Evolutionary conservation across 495 filamentous ascomycete genomes (phyloP), one percentile per base, ranked within the genome.

Genomic region (Daldinia vernicosa): DNA sequence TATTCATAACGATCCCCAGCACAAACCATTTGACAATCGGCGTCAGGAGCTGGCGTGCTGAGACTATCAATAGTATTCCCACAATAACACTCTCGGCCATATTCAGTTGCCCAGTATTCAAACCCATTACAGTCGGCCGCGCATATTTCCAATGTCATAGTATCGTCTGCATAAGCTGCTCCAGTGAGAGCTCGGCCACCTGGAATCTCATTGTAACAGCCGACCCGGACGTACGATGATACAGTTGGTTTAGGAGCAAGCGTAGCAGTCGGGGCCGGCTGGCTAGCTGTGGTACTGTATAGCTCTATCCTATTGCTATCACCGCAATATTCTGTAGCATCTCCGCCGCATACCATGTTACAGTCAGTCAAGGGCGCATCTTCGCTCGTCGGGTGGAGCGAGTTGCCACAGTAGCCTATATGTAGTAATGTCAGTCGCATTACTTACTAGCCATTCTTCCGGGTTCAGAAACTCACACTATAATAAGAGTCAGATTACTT

Each of bases 341-440:
- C 79, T 24, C 84, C 85, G n/a, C 76, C 75, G 70, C 84, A 86
- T n/a, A 80, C 60, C 76, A 85, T 82, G 67, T 78, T 83, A 70
- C 84, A 88, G 22, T 88, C 84, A n/a, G 62, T 64, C 12, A 79
- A 61, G 27, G 70, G 66, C 32, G 83, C 79, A 17, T 80, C 68
- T 27, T 66, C 70, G 77, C 80, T 86, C 63, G 71, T 77, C 17
- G 79, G 33, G 14, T 79, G 55, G 7, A 85, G 76, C 33, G 73
- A 72, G 74, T 86, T 82, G 27, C 84, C 85, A 71, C 85, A 88
- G 60, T 82, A 88, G 72, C 80, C 77, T 75, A 50, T 35, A 52
- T 33, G n/a, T n/a, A n/a, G n/a, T 12, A 37, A 39, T 17, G 56
- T 74, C 28, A 67, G 71, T 54, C n/a, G 55, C 54, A 43, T 37